Base-by-base conservation (phyloP, 805 yeast species). In the Candida oleophila region DNA sequence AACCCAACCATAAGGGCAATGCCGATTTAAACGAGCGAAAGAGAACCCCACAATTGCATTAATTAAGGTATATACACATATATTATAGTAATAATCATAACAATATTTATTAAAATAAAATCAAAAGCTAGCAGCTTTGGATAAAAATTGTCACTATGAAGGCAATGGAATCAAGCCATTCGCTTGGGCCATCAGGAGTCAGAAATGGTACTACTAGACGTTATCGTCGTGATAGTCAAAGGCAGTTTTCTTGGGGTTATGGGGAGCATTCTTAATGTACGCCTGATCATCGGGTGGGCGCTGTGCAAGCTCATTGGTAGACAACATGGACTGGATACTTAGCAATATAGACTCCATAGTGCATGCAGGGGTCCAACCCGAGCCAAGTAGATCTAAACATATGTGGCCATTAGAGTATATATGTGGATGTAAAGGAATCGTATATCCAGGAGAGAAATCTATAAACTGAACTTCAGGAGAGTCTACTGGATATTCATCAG, bases 401-500 rank as follows among this genome's bases (percentile, higher is more conserved):
- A 85, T 85, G 55, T 86, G 91, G 1, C 91, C 92, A 55, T 86
- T 86, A 28, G 85, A 76, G 56, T 85, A 85, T 2, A 85, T 72
- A 56, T 85, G 92, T 0, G 92, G 92, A 56, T 85, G 90, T 2
- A 83, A 54, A 1, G 92, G 92, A 3, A 85, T 75, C 11, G 42
- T 36, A 18, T 42, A 49, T 22, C 14, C 11, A 8, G 12, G 35
- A 12, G 42, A 18, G 37, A 45, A 44, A 3, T 40, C 53, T n/a
- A 78, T 56, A 56, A 83, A 83, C 49, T 74, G 68, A 2, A 80
- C 85, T 46, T 73, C 74, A 0, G 89, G 89, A 2, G 82, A 72
- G 20, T 69, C 74, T 34, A 82, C 80, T 0, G 89, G 89, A 50
- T 83, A 83, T 0, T 66, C 68, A 1, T 62, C 54, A 2, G 73